Conservation (phyloP, 176 grass and related monocot species). For the Avena sativa region DNA sequence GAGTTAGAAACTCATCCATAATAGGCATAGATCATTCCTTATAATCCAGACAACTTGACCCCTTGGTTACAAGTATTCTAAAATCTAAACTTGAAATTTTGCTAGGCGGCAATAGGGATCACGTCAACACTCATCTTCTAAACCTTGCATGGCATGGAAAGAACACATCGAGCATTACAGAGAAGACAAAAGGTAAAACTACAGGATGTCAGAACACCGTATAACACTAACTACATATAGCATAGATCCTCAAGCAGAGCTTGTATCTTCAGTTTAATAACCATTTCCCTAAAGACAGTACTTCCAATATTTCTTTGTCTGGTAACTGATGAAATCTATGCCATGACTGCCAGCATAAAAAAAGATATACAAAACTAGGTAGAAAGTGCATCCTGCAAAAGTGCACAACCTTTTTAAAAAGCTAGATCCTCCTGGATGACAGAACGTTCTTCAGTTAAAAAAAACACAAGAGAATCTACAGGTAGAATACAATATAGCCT, state of each 20-base stretch:
- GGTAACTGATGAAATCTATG: neutral
- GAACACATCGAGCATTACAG: neutral
- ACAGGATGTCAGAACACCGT: neutral
- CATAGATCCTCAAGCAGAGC: neutral
- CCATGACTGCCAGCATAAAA: neutral
- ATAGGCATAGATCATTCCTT: neutral
- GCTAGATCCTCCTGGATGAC: constrained; percentile 1
- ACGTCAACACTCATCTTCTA: neutral
- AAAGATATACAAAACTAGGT: neutral
- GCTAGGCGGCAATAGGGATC: too few species aligned
- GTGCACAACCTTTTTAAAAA: constrained; percentile 18
- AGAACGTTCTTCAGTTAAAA: neutral
- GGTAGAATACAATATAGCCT: constrained; percentile 33
- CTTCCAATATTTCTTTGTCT: neutral
- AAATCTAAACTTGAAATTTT: neutral
- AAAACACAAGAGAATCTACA: constrained; percentile 31
- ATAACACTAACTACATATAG: neutral
- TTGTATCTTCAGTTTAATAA: neutral
- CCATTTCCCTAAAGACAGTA: neutral
- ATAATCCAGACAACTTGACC: neutral
- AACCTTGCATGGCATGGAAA: neutral
- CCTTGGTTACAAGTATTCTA: neutral
- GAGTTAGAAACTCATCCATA: neutral
- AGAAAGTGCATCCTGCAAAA: constrained; percentile 4
- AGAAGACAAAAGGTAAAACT: neutral